Base-by-base conservation (phyloP, 2,329 filamentous ascomycete genomes). In the Ceratocystis cubensis region DNA sequence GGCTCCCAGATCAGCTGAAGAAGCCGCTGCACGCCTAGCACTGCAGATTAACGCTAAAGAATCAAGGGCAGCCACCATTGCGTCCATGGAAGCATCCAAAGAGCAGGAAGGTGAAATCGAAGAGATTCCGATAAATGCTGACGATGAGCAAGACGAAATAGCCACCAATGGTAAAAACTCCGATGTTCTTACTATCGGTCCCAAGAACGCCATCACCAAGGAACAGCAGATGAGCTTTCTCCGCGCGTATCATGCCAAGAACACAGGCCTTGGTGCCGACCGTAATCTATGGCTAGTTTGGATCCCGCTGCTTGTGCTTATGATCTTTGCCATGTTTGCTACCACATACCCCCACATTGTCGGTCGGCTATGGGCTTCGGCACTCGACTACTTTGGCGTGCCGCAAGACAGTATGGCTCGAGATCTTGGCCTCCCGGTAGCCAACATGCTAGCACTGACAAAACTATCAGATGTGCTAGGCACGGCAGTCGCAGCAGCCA, bases 241-340 rank as follows among this genome's bases (percentile, higher is more conserved):
- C 57, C 77, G 83, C 64, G 83, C 80, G 30, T 83, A 84, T 69
- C 82, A 84, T 66, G 79, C 81, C 72, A 86, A 83, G 73, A 77
- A 85, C 71, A 87, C 87, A 79, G 80, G 79, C 68, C 76, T 86
- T 68, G 81, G 83, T 70, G 82, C 82, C 67, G 85, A 88, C 71
- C 80, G 81, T 71, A 86, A 87, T 72, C 76, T 88, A 59, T 88
- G 86, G 76, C 85, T 87, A 70, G 80, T 88, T 71, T 88, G 85
- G 85, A 77, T 78, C 70, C 76, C 76, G 15, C 72, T 77, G 22
- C 74, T 79, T n/a, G 68, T 77, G 30, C 69, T 76, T 64, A 75
- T 78, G 67, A 70, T 76, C 59, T 73, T 73, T 67, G 74, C 76
- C 13, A 77, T 78, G 75, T 71, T 77, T 50, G 77, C 75, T 68